Percentiles rank a stretch among this genome's conserved stretches.
Evolutionary conservation across 1,139 yeast genomes (phyloP).

Genomic region (Taphrina wiesneri): DNA sequence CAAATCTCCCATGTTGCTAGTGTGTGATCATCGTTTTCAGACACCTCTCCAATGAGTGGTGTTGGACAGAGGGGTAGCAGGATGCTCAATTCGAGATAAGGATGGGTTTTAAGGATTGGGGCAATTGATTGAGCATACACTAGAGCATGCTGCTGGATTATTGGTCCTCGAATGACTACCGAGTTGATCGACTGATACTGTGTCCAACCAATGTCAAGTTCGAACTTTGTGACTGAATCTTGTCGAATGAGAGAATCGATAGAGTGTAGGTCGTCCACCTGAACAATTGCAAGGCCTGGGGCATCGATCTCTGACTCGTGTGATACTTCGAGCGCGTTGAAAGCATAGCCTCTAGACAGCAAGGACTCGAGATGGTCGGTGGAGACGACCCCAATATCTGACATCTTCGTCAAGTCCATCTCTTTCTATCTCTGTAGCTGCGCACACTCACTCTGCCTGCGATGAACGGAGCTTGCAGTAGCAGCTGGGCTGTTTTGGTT

Average conservation of each 20-base stretch:
- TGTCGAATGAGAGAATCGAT: slow-evolving; percentile 32
- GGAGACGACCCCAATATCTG: slow-evolving; percentile 21
- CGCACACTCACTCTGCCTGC: no score
- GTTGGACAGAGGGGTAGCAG: slow-evolving; percentile 19
- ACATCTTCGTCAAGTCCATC: slow-evolving; percentile 20
- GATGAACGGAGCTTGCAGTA: no score
- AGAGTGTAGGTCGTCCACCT: slow-evolving; percentile 18
- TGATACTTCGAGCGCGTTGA: slow-evolving; percentile 20
- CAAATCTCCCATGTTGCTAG: slow-evolving; percentile 70
- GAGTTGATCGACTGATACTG: slow-evolving; percentile 21
- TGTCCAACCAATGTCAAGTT: slow-evolving; percentile 25
- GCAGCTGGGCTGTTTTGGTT: no score
- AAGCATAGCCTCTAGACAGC: slow-evolving; percentile 18
- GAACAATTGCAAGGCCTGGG: slow-evolving; percentile 19
- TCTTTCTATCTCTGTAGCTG: no score
- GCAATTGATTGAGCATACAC: slow-evolving; percentile 28
- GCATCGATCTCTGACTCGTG: slow-evolving; percentile 18
- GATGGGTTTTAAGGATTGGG: slow-evolving; percentile 16
- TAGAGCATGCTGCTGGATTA: slow-evolving; percentile 15
- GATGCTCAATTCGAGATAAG: slow-evolving; percentile 25
- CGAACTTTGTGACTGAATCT: slow-evolving; percentile 12
- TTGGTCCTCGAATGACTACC: slow-evolving; percentile 23
- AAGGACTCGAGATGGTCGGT: slow-evolving; percentile 9
- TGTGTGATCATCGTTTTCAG: slow-evolving; percentile 46
- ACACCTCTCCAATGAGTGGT: slow-evolving; percentile 7